phyloP scores from a whole-genome alignment of 1,284 basidiomycete genomes.

The Trametes hirsuta region DNA sequence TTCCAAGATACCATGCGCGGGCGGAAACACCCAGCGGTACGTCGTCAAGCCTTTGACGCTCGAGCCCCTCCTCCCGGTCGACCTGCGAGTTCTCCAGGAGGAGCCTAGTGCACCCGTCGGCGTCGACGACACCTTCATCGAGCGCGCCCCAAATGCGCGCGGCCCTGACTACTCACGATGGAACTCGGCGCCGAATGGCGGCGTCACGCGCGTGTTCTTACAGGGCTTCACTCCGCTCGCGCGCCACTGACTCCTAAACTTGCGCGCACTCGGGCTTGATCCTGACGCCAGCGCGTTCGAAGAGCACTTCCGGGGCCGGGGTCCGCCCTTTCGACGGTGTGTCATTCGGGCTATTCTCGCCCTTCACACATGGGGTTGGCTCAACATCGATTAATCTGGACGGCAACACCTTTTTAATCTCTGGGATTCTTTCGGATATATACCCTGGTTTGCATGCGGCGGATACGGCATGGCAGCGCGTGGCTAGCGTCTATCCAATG shows the following conservation, averaged over 20 bases:
- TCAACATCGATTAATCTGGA: constrained; percentile 1
- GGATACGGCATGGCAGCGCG: constrained; percentile 17
- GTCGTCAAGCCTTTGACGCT: constrained; percentile 13
- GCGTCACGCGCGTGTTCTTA: constrained; percentile 14
- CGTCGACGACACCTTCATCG: constrained; percentile 17
- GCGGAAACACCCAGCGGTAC: background rate
- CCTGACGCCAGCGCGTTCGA: constrained; percentile 10
- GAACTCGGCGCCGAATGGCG: constrained; percentile 22
- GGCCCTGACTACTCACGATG: constrained; percentile 15
- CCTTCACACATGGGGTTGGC: constrained; percentile 14
- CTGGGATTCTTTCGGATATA: constrained; percentile 24
- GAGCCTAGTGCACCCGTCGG: constrained; percentile 16
- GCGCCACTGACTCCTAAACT: constrained; percentile 7
- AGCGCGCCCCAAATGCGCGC: constrained; percentile 12
- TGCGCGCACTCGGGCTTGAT: constrained; percentile 7
- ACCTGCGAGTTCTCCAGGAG: constrained; percentile 11
- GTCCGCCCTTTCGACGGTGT: constrained; percentile 15
- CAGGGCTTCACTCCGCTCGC: constrained; percentile 19
- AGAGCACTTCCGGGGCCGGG: constrained; percentile 8
- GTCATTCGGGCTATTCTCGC: constrained; percentile 10
- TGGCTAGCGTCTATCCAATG: background rate
- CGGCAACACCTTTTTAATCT: constrained; percentile 10
- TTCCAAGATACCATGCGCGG: too few species aligned
- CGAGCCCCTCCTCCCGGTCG: constrained; percentile 18
- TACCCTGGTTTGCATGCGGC: constrained; percentile 18